A percentile compares a stretch with the other conserved stretches of the same genome.
These are phyloP conservation scores for Aspergillus arachidicola DNA, from an alignment of 2,329 filamentous ascomycete species.

Conservation along the genomic window DNA sequence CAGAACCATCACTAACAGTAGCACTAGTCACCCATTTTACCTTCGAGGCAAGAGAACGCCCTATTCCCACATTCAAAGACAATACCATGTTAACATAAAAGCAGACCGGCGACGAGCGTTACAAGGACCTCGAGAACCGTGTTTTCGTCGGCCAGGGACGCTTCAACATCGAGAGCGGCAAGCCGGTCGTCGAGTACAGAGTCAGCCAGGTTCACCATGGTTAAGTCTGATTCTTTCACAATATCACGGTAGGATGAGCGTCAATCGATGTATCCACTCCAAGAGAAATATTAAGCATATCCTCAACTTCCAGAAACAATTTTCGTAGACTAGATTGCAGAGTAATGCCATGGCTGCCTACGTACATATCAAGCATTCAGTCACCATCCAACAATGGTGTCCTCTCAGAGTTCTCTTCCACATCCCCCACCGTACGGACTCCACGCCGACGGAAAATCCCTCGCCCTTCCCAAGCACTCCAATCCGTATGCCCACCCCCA, in stretches of 20 bases:
- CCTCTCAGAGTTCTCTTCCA: conserved; percentile 22
- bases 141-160: conserved; percentile 46
- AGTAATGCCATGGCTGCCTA: background rate
- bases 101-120: conserved; percentile 45
- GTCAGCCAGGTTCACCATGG: conserved; percentile 41
- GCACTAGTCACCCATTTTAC: conserved; percentile 38
- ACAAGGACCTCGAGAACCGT: conserved; percentile 44
- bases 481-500: background rate
- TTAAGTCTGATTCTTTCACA: conserved; percentile 9
- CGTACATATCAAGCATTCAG: background rate
- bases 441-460: background rate
- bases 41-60: conserved; percentile 35
- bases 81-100: background rate
- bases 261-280: conserved; percentile 1
- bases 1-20: conserved; percentile 9
- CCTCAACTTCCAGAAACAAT: background rate
- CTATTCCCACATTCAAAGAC: background rate
- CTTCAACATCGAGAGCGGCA: conserved; percentile 41
- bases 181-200: conserved; percentile 46
- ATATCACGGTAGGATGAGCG: background rate
- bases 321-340: background rate
- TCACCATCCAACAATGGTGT: conserved; percentile 28
- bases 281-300: background rate
- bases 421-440: conserved; percentile 10
- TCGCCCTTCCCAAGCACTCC: background rate